These are phyloP conservation scores for Carallia pectinifolia DNA, from an alignment of 345 rosid species.

Conservation along the genomic window DNA sequence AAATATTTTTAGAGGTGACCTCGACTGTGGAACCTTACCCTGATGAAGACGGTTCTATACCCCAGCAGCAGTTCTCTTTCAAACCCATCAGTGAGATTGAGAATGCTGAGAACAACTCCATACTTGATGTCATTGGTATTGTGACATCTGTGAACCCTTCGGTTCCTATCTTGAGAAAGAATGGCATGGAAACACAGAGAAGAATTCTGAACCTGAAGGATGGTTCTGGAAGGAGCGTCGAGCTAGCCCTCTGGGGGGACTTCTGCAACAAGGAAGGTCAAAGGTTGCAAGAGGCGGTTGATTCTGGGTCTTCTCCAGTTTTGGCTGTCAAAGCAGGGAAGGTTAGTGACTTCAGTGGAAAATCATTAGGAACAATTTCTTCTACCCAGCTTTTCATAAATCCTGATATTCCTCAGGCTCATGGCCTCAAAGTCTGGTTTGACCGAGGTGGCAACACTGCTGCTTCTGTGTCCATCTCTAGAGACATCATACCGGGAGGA, in stretches of 20 bases:
- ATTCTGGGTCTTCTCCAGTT: constrained; percentile 60
- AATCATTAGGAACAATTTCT: constrained; percentile 75
- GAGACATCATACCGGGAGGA: constrained; percentile 55
- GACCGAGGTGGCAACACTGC: constrained; percentile 61
- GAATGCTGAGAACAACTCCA: constrained; percentile 67
- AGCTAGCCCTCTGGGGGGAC: constrained; percentile 89
- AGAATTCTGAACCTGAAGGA: constrained; percentile 74
- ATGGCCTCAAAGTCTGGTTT: constrained; percentile 62
- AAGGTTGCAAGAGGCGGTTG: constrained; percentile 68
- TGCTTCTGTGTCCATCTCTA: constrained; percentile 67
- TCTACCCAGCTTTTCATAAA: constrained; percentile 77
- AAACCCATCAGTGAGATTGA: constrained; percentile 77
- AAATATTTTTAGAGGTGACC: constrained; percentile 73
- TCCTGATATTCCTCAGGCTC: constrained; percentile 80
- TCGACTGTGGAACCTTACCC: constrained; percentile 77
- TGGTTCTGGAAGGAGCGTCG: constrained; percentile 71
- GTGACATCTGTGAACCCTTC: constrained; percentile 77
- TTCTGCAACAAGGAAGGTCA: constrained; percentile 87
- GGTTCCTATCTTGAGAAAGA: constrained; percentile 80
- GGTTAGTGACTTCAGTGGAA: constrained; percentile 85
- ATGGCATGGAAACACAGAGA: constrained; percentile 96
- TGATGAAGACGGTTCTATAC: constrained; percentile 82
- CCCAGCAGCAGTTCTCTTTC: constrained; percentile 83
- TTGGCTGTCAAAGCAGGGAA: constrained; percentile 86
- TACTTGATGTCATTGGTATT: constrained; percentile 71